Evolutionary conservation across 2,329 filamentous ascomycete species (phyloP).

Genomic region (Plenodomus biglobosus): DNA sequence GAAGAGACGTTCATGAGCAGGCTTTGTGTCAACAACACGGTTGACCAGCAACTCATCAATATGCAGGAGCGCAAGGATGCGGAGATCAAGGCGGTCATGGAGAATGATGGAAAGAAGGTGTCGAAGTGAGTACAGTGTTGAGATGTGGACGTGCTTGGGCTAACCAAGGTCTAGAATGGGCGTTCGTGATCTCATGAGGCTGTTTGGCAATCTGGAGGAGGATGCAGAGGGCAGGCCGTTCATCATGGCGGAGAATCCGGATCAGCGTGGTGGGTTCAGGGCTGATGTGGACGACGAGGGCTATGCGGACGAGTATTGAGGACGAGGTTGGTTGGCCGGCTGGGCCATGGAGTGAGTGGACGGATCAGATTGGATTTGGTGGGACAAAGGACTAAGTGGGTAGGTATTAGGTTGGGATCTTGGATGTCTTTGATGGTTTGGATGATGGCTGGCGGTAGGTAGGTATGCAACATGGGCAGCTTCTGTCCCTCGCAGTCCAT

Average conservation of each 20-base stretch:
- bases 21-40: conserved; percentile 57
- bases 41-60: conserved; percentile 59
- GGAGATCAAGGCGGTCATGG: conserved; percentile 48
- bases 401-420: too few relatives aligned
- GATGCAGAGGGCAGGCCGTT: conserved; percentile 46
- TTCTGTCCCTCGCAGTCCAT: too few relatives aligned
- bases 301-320: conserved; percentile 32
- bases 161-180: conserved; percentile 25
- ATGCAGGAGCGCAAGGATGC: conserved; percentile 60
- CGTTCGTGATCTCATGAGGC: conserved; percentile 47
- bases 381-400: too few relatives aligned
- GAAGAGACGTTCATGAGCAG: conserved; percentile 62
- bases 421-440: too few relatives aligned
- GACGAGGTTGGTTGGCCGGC: background rate
- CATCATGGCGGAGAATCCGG: conserved; percentile 44
- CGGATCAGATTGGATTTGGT: background rate
- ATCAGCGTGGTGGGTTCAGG: conserved; percentile 30
- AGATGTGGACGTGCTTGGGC: background rate
- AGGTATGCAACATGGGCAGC: too few relatives aligned
- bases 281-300: conserved; percentile 39
- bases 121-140: conserved; percentile 25
- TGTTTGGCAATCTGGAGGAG: conserved; percentile 50
- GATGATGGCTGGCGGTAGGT: too few relatives aligned
- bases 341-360: background rate
- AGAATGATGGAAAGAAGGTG: conserved; percentile 43